Conservation (phyloP, 495 filamentous ascomycete genomes). For the Neohortaea acidophila region DNA sequence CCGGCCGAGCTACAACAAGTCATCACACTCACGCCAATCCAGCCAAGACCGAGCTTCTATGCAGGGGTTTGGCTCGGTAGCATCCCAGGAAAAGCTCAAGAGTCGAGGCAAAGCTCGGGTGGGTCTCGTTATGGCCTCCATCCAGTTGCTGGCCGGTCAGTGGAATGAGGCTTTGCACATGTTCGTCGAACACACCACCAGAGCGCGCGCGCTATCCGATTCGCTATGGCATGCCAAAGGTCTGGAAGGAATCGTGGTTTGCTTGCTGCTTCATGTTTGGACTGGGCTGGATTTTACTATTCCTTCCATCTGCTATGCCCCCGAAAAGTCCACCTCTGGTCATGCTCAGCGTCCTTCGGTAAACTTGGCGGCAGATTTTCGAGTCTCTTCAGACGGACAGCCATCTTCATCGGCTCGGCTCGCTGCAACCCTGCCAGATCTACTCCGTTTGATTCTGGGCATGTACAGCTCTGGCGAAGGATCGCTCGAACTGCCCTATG, state of each 20-base stretch:
- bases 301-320: conserved; percentile 18
- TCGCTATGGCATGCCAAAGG: conserved; percentile 96
- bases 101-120: conserved; percentile 72
- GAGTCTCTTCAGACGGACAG: conserved; percentile 3
- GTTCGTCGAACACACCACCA: conserved; percentile 60
- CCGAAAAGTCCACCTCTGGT: conserved; percentile 6
- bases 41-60: conserved; percentile 70
- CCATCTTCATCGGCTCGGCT: conserved; percentile 41
- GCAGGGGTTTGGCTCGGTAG: conserved; percentile 65
- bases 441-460: conserved; percentile 68
- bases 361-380: conserved; percentile 7
- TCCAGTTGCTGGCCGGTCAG: conserved; percentile 76
- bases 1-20: conserved; percentile 7
- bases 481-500: conserved; percentile 4
- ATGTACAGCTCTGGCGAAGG: conserved; percentile 51
- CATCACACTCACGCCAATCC: conserved; percentile 28
- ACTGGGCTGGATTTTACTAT: conserved; percentile 76
- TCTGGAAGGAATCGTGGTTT: conserved; percentile 69
- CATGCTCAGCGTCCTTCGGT: conserved; percentile 7
- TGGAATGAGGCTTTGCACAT: conserved; percentile 84
- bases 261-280: conserved; percentile 73
- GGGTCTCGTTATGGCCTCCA: conserved; percentile 63
- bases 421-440: conserved; percentile 48
- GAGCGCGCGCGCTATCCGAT: conserved; percentile 68
- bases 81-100: conserved; percentile 56